These are phyloP conservation scores for Pseudogymnoascus sp. DNA, from an alignment of 2,329 filamentous ascomycete species.

Conservation along the genomic window DNA sequence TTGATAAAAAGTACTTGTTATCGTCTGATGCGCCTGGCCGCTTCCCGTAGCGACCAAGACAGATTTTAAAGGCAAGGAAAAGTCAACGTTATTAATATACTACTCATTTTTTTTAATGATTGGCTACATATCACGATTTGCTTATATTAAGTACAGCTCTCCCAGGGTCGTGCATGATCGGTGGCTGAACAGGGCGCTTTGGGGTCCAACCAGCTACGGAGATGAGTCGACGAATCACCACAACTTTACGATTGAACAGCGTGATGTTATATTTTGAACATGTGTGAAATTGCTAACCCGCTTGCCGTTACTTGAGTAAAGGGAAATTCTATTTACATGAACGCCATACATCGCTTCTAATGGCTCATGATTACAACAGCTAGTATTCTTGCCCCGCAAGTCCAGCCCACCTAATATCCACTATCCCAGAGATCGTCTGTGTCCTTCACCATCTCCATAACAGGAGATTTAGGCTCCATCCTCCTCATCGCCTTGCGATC, in stretches of 20 bases:
- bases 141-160: background rate
- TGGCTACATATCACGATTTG: conserved; percentile 1
- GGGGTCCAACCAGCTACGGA: background rate
- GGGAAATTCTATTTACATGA: conserved; percentile 2
- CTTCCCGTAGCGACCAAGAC: conserved; percentile 34
- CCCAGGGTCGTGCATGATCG: background rate
- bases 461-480: conserved; percentile 57
- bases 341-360: background rate
- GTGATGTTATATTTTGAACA: background rate
- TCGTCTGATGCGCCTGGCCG: conserved; percentile 25
- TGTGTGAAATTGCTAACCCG: conserved; percentile 2
- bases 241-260: background rate
- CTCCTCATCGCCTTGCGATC: conserved; percentile 65
- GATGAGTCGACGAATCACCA: background rate
- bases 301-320: conserved; percentile 4
- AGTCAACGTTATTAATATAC: background rate
- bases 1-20: conserved; percentile 9
- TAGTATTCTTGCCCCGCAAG: background rate
- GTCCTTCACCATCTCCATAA: conserved; percentile 54
- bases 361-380: conserved; percentile 3
- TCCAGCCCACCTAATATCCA: conserved; percentile 22
- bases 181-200: background rate
- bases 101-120: background rate
- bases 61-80: conserved; percentile 21
- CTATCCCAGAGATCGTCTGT: conserved; percentile 56